Evolutionary conservation across 2,329 filamentous ascomycete genomes (phyloP), one percentile per base, ranked within the genome.

Genomic region (Colletotrichum paranaense): DNA sequence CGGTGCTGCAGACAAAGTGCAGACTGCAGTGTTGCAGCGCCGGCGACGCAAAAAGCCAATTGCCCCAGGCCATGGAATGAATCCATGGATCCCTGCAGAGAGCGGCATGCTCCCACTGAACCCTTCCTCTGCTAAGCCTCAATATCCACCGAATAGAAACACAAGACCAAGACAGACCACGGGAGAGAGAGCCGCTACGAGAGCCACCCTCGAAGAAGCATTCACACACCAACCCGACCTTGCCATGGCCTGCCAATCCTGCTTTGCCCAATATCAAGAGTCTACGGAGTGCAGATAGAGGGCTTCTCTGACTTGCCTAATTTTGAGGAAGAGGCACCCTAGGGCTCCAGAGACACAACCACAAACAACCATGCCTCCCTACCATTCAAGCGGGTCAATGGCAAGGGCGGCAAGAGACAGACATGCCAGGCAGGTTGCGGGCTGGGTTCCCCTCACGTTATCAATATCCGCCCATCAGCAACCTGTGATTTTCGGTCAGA

Each of bases 71-170:
- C 42, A 49, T 49, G 42, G 19, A 49, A 49, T 49, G 42, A 22
- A 32, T 57, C 46, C 32, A 24, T 49, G 19, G 42, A 71, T 62
- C 71, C 69, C 65, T 68, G 69, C 58, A 42, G 14, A 69, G 32
- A 30, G 52, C 35, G 32, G 60, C 60, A 53, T 53, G 59, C 26
- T 26, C 46, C 49, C 30, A 55, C 59, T 59, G 70, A 70, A 70
- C 66, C 70, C 70, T 64, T 72, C 32, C 58, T 52, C 53, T 62
- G 28, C 69, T 57, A 68, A 68, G 66, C 65, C 70, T 63, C 59
- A 64, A 49, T 60, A 56, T 32, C 71, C 60, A 66, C 71, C 49
- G 16, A 62, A 49, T 49, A 49, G 19, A 70, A 73, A 73, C 65
- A 70, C 59, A 70, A 73, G 55, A 66, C 67, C 67, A 57, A 52